Evolutionary conservation across 371 early-diverging fungal genomes (phyloP), one percentile per base, ranked within the genome.

Genomic region (Rozella allomycis): DNA sequence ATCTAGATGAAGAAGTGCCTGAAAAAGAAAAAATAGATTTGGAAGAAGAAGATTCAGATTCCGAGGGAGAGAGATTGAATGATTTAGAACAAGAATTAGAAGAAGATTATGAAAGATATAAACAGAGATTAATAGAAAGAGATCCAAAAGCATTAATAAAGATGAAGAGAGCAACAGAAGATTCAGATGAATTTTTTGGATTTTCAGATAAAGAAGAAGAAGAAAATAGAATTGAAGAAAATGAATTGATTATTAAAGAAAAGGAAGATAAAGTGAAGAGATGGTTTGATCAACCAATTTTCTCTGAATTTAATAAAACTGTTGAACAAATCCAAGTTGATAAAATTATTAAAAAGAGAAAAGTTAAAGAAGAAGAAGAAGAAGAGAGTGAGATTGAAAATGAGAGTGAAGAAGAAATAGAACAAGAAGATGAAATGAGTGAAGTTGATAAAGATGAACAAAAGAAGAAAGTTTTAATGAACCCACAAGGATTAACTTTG

Each of bases 141-240:
- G 20, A 33, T 20, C 23, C 33, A 7, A 20, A 33, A 17, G 21
- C 25, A 47, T 55, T 14, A 55, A 50, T 6, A 46, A 53, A 21
- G 54, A 46, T 13, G 39, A 43, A 13, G 40, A 43, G 22, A 39
- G 33, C 33, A 67, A 18, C 33, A 35, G 26, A 38, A 44, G 26
- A 37, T 23, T 64, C 67, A 26, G 58, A 60, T 37, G 54, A 58
- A 51, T 68, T 67, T 62, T 66, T 71, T 39, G 75, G 68, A 25
- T 55, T 50, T 26, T 64, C 64, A 28, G 71, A 69, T 41, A 75
- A 67, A 30, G 65, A 74, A 21, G 69, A 73, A 14, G 63, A 65
- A 28, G 58, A 72, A 45, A 69, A 64, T 26, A 67, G 71, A 49
- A 63, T 49, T 23, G 44, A 51, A 23, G 41, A 49, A 30, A 30